Percentiles rank a stretch among this genome's conserved stretches.
phyloP scores from a whole-genome alignment of 371 early-diverging fungal genomes.

The Mortierella sp. region DNA sequence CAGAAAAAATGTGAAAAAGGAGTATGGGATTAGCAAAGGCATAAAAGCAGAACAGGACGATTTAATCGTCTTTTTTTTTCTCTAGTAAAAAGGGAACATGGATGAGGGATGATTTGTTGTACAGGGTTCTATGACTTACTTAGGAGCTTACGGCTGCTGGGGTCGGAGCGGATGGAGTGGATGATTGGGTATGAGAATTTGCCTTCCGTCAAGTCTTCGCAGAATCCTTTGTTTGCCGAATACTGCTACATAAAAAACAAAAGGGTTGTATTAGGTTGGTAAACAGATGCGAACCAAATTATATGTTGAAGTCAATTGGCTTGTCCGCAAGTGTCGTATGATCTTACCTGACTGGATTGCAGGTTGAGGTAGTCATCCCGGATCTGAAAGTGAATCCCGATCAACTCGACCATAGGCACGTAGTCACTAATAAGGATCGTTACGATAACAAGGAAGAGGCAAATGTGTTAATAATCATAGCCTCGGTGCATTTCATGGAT shows the following conservation, averaged over 20 bases:
- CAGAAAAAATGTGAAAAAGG: too few species aligned
- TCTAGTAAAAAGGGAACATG: neutral
- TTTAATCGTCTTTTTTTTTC: slow-evolving; percentile 28
- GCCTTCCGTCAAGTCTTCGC: slow-evolving; percentile 98
- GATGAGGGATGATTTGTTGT: too few species aligned
- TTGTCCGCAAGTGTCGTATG: neutral
- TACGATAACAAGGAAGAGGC: neutral
- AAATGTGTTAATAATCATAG: too few species aligned
- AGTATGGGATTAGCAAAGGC: too few species aligned
- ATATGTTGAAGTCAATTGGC: neutral
- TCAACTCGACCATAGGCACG: slow-evolving; percentile 83
- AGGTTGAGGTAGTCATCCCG: slow-evolving; percentile 97
- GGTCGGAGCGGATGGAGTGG: slow-evolving; percentile 81
- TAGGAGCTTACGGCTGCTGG: slow-evolving; percentile 74
- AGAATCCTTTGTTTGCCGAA: slow-evolving; percentile 93
- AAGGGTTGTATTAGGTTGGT: neutral
- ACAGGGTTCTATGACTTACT: slow-evolving; percentile 66
- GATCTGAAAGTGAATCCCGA: slow-evolving; percentile 96
- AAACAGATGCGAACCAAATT: neutral
- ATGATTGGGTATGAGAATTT: slow-evolving; percentile 97
- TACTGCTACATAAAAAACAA: slow-evolving; percentile 65
- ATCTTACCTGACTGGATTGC: slow-evolving; percentile 82
- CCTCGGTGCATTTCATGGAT: too few species aligned
- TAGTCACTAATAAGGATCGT: slow-evolving; percentile 69
- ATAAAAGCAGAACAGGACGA: too few species aligned